Conservation (phyloP, 179 eudicot species). For the Spinacia oleracea region DNA sequence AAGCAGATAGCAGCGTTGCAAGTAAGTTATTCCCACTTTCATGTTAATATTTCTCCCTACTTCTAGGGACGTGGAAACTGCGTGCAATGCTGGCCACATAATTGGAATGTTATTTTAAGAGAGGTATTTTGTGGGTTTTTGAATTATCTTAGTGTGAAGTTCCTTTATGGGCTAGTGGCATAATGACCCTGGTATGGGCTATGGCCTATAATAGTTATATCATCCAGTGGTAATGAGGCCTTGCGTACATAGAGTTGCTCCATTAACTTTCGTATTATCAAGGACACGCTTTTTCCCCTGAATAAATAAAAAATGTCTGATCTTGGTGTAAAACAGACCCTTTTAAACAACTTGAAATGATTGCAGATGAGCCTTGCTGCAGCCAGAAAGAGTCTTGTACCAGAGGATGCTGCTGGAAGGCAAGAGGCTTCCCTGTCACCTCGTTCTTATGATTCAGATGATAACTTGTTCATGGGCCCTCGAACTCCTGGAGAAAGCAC, state of each 20-base stretch:
- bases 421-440: slow-evolving; percentile 50
- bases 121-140: neutral
- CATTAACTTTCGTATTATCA: too few relatives aligned
- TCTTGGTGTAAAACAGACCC: neutral
- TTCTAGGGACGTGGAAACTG: neutral
- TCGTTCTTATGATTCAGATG: slow-evolving; percentile 40
- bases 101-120: neutral
- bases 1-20: slow-evolving; percentile 65
- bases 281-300: too few relatives aligned
- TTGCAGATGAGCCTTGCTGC: slow-evolving; percentile 71
- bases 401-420: slow-evolving; percentile 38
- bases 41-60: neutral
- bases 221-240: neutral
- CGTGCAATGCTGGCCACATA: neutral
- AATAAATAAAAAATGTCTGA: too few relatives aligned
- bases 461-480: slow-evolving; percentile 35
- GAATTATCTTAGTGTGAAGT: neutral
- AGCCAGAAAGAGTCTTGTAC: slow-evolving; percentile 46
- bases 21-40: slow-evolving; percentile 34
- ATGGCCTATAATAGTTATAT: too few relatives aligned
- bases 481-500: slow-evolving; percentile 48
- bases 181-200: neutral
- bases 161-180: neutral
- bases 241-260: neutral
- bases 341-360: slow-evolving; percentile 1